phyloP scores from a whole-genome alignment of 106 monocot species.

The Acanthochlamys bracteata region DNA sequence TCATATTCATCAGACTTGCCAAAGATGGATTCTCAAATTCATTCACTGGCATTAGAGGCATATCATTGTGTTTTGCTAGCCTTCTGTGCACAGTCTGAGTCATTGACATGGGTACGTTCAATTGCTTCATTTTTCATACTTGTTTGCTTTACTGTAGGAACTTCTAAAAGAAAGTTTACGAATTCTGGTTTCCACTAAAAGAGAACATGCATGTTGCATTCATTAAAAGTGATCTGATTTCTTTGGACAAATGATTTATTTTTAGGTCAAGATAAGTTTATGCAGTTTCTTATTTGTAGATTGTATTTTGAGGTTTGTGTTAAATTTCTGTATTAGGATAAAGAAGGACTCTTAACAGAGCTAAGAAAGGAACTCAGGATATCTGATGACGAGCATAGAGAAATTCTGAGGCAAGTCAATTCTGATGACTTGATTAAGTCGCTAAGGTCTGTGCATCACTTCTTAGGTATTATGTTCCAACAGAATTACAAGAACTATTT shows the following conservation, averaged over 20 bases:
- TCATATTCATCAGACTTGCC: not conserved
- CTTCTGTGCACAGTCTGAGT: conserved; percentile 53
- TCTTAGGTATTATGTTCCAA: not conserved
- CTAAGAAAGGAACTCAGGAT: conserved; percentile 58
- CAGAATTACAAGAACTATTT: too few species aligned
- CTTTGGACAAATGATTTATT: too few species aligned
- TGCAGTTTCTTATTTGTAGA: too few species aligned
- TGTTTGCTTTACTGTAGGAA: too few species aligned
- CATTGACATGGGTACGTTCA: conserved; percentile 52
- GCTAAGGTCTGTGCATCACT: conserved; percentile 26
- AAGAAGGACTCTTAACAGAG: conserved; percentile 48
- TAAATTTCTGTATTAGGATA: conserved; percentile 23
- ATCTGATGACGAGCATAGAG: conserved; percentile 54
- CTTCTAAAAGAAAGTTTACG: too few species aligned
- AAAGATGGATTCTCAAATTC: conserved; percentile 34
- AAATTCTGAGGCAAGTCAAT: conserved; percentile 43
- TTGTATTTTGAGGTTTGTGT: too few species aligned
- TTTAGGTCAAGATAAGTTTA: too few species aligned
- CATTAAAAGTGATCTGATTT: too few species aligned
- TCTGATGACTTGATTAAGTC: conserved; percentile 44
- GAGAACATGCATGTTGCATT: too few species aligned
- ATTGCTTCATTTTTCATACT: too few species aligned
- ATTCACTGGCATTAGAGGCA: conserved; percentile 41
- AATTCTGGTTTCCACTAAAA: too few species aligned
- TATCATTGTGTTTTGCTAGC: conserved; percentile 55